Evolutionary conservation across 1,284 basidiomycete genomes (phyloP).

Genomic region (Irpex sp.): DNA sequence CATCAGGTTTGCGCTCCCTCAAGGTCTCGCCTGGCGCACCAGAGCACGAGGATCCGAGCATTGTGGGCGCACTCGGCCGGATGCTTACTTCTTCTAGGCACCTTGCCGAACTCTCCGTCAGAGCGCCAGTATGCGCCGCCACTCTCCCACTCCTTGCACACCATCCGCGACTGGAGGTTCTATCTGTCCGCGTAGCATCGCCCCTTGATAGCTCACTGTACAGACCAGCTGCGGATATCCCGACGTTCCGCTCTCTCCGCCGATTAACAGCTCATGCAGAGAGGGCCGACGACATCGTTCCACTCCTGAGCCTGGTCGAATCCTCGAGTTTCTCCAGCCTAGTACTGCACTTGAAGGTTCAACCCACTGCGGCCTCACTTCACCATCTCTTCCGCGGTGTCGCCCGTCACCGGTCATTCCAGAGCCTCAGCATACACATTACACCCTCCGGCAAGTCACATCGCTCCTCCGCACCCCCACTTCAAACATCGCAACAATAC

Average conservation of each 20-base stretch:
- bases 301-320: not conserved
- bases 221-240: not conserved
- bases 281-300: not conserved
- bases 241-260: not conserved
- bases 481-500: not conserved
- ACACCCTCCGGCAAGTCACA: not conserved
- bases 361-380: not conserved
- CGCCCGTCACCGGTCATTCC: not conserved
- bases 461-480: not conserved
- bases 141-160: not conserved
- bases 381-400: not conserved
- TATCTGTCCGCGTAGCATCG: slow-evolving; percentile 1
- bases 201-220: not conserved
- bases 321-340: not conserved
- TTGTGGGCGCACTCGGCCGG: not conserved
- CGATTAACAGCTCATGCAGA: not conserved
- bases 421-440: not conserved
- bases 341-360: not conserved
- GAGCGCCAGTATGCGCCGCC: slow-evolving; percentile 1
- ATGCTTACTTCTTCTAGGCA: not conserved
- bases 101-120: slow-evolving; percentile 1
- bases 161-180: not conserved
- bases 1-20: not conserved
- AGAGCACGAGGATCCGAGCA: not conserved
- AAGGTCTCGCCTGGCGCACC: not conserved